phyloP scores from a whole-genome alignment of 2,329 filamentous ascomycete species.

The Colletotrichum echinochloae region DNA sequence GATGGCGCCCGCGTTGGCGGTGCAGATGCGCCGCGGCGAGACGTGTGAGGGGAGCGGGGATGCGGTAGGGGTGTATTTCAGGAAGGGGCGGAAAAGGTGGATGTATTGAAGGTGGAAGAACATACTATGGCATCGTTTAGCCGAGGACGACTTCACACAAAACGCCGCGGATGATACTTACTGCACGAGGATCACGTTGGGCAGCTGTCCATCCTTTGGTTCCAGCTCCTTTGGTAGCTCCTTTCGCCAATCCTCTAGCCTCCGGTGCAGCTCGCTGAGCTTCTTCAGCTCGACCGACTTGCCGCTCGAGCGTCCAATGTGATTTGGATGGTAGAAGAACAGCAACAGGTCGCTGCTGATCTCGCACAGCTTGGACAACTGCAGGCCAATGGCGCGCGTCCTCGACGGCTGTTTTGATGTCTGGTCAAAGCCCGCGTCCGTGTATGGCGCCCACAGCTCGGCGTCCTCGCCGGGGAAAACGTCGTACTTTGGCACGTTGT shows the following conservation, averaged over 20 bases:
- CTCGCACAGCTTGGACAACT: constrained; percentile 87
- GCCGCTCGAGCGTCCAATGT: constrained; percentile 72
- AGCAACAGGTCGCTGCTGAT: constrained; percentile 92
- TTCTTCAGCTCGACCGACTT: constrained; percentile 91
- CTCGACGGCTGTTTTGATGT: constrained; percentile 82
- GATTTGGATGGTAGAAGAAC: constrained; percentile 89
- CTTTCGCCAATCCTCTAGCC: constrained; percentile 89
- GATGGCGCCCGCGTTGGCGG: constrained; percentile 87
- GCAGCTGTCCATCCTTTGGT: constrained; percentile 87
- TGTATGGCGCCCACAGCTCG: constrained; percentile 88
- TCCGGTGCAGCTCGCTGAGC: constrained; percentile 89
- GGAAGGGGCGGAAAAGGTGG: constrained; percentile 93
- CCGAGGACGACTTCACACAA: background rate
- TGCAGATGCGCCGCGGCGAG: constrained; percentile 90
- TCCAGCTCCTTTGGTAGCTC: constrained; percentile 88
- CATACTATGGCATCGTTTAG: constrained; percentile 78
- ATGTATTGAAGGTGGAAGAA: constrained; percentile 97
- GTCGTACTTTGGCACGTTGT: constrained; percentile 89
- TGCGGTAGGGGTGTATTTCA: constrained; percentile 85
- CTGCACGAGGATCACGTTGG: constrained; percentile 85
- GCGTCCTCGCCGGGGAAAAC: constrained; percentile 91
- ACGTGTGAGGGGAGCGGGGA: constrained; percentile 89
- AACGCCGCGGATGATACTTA: constrained; percentile 64
- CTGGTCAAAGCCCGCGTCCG: constrained; percentile 82
- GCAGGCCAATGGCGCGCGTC: constrained; percentile 83